Base-by-base conservation (phyloP, 2,329 filamentous ascomycete species). In the Rhytidhysteron rufulum region DNA sequence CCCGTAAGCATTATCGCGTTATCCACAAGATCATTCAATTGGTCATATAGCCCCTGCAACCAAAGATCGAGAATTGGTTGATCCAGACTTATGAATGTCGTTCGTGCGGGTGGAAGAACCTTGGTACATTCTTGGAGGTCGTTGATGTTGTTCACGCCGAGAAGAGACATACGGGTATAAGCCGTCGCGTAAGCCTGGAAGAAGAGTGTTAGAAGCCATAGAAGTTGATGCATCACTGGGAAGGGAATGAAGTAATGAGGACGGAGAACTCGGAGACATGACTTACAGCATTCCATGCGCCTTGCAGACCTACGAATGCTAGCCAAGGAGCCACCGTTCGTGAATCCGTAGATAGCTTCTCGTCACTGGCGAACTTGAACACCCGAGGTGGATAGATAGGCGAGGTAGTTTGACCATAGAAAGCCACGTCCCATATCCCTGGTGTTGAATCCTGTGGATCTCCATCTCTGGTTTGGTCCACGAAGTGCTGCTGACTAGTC, bases 101-200 rank as follows among this genome's bases (percentile, higher is more conserved):
- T 52, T 5, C 49, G 48, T 19, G 37, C 50, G 3, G 49, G 51
- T 0, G 64, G 76, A 8, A 79, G 58, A 3, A 73, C 73, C 48
- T 72, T 69, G 8, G 73, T 76, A 66, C 77, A 80, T 47, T 79
- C 76, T 13, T 69, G 74, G 31, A 80, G 59, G 17, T 65, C 56
- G 55, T 79, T 79, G 56, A 80, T 73, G 51, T 78, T 78, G 50
- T 74, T 68, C 11, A 79, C 75, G 3, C 77, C 77, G 9, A 80
- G 69, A 3, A 80, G 60, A 22, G 70, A 75, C 27, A 80, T 63
- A 17, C 75, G 73, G 32, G 77, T 66, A 48, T 79, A 79, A 10
- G 73, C 75, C 25, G 66, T 64, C 2, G 75, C 68, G 40, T 76
- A 80, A 32, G 72, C 74, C 68, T 63, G 19, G 11, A 39, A 22